Conservation (phyloP, 2,329 filamentous ascomycete species). For the Verticillium tricorpus region DNA sequence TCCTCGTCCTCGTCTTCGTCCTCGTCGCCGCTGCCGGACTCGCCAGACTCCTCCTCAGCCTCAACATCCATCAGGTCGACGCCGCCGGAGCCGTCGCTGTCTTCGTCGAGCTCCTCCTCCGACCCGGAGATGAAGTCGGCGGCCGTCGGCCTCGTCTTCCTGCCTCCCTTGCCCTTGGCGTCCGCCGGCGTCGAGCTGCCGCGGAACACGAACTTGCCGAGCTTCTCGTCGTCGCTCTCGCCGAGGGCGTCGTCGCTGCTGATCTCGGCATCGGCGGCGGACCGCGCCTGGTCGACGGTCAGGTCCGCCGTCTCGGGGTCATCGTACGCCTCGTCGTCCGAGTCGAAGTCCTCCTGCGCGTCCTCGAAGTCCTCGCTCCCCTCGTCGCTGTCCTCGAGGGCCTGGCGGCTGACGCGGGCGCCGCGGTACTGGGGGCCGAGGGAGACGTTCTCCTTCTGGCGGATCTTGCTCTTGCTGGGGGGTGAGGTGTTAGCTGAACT, state of each 20-base stretch:
- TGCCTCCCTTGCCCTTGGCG: conserved; percentile 17
- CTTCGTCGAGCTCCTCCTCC: conserved; percentile 32
- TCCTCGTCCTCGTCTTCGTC: conserved; percentile 31
- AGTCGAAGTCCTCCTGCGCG: conserved; percentile 24
- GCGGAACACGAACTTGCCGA: conserved; percentile 66
- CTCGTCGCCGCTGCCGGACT: conserved; percentile 14
- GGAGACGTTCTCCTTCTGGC: conserved; percentile 62
- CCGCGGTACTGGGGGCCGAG: conserved; percentile 81
- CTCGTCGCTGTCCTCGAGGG: conserved; percentile 51
- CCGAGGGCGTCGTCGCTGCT: conserved; percentile 69
- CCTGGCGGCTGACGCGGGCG: conserved; percentile 66
- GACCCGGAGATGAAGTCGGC: conserved; percentile 53
- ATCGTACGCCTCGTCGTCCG: conserved; percentile 44
- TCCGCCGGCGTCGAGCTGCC: conserved; percentile 50
- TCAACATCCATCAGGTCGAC: conserved; percentile 19
- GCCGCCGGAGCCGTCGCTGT: conserved; percentile 25
- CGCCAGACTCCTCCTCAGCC: conserved; percentile 29
- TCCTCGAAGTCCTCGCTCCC: conserved; percentile 42
- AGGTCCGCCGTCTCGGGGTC: conserved; percentile 54
- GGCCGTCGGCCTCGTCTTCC: conserved; percentile 41
- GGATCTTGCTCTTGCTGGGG: conserved; percentile 72
- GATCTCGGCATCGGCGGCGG: conserved; percentile 55
- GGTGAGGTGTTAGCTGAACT: not conserved
- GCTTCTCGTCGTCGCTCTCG: conserved; percentile 77
- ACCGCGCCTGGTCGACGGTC: conserved; percentile 40